These are phyloP conservation scores for Candida wancherniae DNA, from an alignment of 805 yeast genomes.

Conservation along the genomic window DNA sequence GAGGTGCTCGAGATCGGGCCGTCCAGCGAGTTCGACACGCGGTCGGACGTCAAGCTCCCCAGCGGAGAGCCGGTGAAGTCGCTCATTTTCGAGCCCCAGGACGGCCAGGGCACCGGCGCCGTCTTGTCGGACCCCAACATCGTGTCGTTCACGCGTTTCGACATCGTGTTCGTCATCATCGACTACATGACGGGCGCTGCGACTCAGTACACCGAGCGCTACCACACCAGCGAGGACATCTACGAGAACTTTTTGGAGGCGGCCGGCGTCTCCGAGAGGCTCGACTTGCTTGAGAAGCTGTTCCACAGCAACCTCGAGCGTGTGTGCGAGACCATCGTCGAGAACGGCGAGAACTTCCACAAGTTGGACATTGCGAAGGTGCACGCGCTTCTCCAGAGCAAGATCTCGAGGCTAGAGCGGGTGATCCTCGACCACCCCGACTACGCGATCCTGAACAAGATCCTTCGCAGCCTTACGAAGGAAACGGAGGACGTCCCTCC, in stretches of 20 bases:
- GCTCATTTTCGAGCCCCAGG: constrained; percentile 7
- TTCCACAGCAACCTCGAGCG: constrained; percentile 5
- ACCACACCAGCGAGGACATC: constrained; percentile 12
- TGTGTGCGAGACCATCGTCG: constrained; percentile 29
- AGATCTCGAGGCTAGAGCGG: constrained; percentile 29
- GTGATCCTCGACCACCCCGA: constrained; percentile 21
- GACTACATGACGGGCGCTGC: constrained; percentile 6
- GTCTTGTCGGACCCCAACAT: constrained; percentile 11
- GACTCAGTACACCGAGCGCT: constrained; percentile 7
- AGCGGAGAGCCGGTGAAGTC: constrained; percentile 17
- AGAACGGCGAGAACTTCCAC: constrained; percentile 32
- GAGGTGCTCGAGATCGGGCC: constrained; percentile 16
- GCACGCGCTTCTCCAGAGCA: constrained; percentile 32
- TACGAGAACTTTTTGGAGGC: constrained; percentile 7
- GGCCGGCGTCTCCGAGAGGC: constrained; percentile 1
- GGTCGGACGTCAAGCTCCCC: constrained; percentile 14
- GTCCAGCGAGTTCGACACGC: constrained; percentile 10
- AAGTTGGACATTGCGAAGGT: constrained; percentile 41
- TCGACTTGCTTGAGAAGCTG: constrained; percentile 1
- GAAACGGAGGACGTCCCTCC: constrained; percentile 25
- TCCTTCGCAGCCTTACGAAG: constrained; percentile 20
- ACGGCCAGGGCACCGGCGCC: constrained; percentile 2
- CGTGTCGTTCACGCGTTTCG: constrained; percentile 8
- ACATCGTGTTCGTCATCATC: constrained; percentile 10
- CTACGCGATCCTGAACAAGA: constrained; percentile 15